Evolutionary conservation across 495 filamentous ascomycete genomes (phyloP).

Genomic region (Daldinia loculata): DNA sequence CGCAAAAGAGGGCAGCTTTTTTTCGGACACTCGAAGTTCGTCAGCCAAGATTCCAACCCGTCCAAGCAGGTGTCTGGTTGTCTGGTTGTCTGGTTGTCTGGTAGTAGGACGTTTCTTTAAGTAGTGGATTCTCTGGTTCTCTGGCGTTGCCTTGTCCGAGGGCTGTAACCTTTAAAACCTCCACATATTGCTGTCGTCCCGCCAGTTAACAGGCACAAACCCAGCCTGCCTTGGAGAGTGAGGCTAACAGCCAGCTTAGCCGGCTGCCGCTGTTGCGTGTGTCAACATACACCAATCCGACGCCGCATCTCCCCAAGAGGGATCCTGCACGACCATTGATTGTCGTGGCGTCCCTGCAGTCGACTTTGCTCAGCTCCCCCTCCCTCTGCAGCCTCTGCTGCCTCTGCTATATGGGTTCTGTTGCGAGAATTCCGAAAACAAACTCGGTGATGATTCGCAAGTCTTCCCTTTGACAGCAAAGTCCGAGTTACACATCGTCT

Average conservation of each 20-base stretch:
- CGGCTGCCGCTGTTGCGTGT: constrained; percentile 36
- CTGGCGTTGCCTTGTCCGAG: constrained; percentile 33
- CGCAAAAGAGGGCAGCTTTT: not conserved
- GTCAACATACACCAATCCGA: constrained; percentile 35
- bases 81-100: constrained; percentile 29
- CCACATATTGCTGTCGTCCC: constrained; percentile 36
- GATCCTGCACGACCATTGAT: constrained; percentile 36
- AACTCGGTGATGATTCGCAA: constrained; percentile 36
- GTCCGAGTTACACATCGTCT: constrained; percentile 19
- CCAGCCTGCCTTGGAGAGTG: constrained; percentile 35
- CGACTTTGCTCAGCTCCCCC: constrained; percentile 29
- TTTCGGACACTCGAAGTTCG: constrained; percentile 25
- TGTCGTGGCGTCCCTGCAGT: constrained; percentile 41
- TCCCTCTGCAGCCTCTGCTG: too few relatives aligned
- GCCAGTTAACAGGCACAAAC: constrained; percentile 24
- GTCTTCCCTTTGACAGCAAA: constrained; percentile 35
- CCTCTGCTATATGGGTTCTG: constrained; percentile 15
- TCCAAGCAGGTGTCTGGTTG: constrained; percentile 30
- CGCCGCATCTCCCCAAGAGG: constrained; percentile 29
- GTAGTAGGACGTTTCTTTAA: constrained; percentile 23
- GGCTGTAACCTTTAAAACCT: constrained; percentile 37
- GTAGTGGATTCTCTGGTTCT: constrained; percentile 34
- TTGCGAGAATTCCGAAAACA: constrained; percentile 21
- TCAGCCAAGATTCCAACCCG: constrained; percentile 29
- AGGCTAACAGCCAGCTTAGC: constrained; percentile 43